Conservation (phyloP, 805 yeast genomes). For the Blastobotrys robertii region DNA sequence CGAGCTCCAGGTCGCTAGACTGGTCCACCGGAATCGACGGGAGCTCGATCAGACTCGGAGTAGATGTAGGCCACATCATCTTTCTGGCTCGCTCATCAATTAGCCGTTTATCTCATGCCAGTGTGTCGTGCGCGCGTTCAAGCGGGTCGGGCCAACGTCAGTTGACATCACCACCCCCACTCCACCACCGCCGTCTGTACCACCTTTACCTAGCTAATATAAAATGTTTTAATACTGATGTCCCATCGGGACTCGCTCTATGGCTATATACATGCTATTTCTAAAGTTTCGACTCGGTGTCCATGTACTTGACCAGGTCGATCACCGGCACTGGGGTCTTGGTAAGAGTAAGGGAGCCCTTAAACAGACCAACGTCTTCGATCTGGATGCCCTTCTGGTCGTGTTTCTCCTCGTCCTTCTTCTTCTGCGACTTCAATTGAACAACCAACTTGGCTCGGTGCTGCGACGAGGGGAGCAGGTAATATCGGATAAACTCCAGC, state of each 20-base stretch:
- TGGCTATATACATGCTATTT: not conserved
- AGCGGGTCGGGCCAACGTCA: not conserved
- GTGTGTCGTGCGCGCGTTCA: too few relatives aligned
- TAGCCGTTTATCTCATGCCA: too few relatives aligned
- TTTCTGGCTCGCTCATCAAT: too few relatives aligned
- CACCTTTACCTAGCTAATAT: not conserved
- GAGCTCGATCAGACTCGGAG: slow-evolving; percentile 21
- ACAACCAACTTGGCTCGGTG: slow-evolving; percentile 40
- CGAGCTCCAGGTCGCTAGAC: slow-evolving; percentile 5
- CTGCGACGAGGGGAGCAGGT: slow-evolving; percentile 32
- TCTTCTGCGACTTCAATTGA: slow-evolving; percentile 50
- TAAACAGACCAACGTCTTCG: slow-evolving; percentile 1
- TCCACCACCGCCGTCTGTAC: too few relatives aligned
- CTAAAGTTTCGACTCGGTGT: not conserved
- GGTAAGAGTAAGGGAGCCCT: not conserved
- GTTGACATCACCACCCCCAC: too few relatives aligned
- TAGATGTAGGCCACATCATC: slow-evolving; percentile 28
- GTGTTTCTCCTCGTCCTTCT: not conserved
- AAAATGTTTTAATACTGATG: not conserved
- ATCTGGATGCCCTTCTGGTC: not conserved
- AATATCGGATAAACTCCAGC: slow-evolving; percentile 40
- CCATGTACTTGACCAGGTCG: not conserved
- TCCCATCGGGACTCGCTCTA: not conserved
- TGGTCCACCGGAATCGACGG: slow-evolving; percentile 13
- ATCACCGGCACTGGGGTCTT: slow-evolving; percentile 1